Evolutionary conservation across 208 protist genomes (phyloP).

Genomic region (Lotmaria passim): DNA sequence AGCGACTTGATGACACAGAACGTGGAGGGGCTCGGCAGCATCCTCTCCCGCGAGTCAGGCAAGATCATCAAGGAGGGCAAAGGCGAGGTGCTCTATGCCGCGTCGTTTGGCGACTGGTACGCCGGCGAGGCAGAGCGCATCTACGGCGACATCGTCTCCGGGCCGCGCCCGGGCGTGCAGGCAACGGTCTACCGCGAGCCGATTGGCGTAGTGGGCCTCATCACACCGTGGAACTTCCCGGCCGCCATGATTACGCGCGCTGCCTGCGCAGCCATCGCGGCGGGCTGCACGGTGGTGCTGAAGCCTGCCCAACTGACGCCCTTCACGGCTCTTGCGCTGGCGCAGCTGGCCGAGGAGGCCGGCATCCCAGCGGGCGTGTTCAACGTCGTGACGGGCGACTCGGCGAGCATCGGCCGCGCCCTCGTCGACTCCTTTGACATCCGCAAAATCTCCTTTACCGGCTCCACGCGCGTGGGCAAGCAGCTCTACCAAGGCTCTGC

Average conservation of each 20-base stretch:
- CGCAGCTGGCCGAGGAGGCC: constrained; percentile 70
- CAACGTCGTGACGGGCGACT: constrained; percentile 83
- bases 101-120: constrained; percentile 84
- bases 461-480: constrained; percentile 80
- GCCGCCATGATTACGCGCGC: constrained; percentile 83
- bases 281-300: constrained; percentile 89
- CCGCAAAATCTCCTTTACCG: constrained; percentile 90
- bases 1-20: constrained; percentile 57
- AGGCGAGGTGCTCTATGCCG: constrained; percentile 73
- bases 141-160: constrained; percentile 80
- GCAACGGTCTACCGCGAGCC: constrained; percentile 81
- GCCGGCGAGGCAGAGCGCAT: constrained; percentile 82
- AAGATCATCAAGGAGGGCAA: constrained; percentile 79
- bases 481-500: constrained; percentile 59
- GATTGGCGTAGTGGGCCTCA: constrained; percentile 83
- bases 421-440: constrained; percentile 73
- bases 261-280: constrained; percentile 86
- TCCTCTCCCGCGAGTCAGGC: constrained; percentile 84
- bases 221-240: constrained; percentile 96
- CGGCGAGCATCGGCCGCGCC: constrained; percentile 57
- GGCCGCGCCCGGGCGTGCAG: constrained; percentile 49
- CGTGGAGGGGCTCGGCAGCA: constrained; percentile 48
- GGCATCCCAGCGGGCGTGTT: constrained; percentile 83
- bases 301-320: constrained; percentile 90
- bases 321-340: constrained; percentile 76